Conservation (phyloP, 2,329 filamentous ascomycete species). For the Juglanconis sp. region DNA sequence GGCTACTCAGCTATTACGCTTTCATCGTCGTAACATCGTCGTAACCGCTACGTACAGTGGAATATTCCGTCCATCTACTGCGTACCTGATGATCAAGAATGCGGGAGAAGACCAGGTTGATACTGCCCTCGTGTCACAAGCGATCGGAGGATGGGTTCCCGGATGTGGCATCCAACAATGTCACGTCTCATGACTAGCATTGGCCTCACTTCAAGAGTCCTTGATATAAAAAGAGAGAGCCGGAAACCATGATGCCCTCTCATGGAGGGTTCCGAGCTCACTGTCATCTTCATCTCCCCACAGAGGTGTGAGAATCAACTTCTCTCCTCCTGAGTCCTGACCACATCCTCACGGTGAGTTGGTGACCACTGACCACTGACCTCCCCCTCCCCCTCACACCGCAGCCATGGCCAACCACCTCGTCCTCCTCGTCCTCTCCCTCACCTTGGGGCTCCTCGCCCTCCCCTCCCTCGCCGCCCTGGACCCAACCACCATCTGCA, state of each 20-base stretch:
- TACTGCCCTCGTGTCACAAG: background rate
- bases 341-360: too few relatives aligned
- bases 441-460: background rate
- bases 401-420: background rate
- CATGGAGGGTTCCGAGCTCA: too few relatives aligned
- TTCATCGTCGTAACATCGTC: background rate
- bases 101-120: background rate
- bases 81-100: constrained; percentile 2
- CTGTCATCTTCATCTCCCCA: too few relatives aligned
- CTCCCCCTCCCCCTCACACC: background rate
- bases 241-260: too few relatives aligned
- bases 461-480: background rate
- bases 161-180: too few relatives aligned
- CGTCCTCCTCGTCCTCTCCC: background rate
- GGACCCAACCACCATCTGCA: constrained; percentile 12
- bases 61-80: too few relatives aligned
- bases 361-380: background rate
- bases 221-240: too few relatives aligned
- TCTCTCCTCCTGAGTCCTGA: background rate
- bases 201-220: too few relatives aligned
- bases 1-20: background rate
- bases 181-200: too few relatives aligned
- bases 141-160: background rate
- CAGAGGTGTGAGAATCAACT: too few relatives aligned
- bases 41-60: too few relatives aligned